A percentile compares a stretch with the other conserved stretches of the same genome.
Evolutionary conservation across 306 rosid genomes (phyloP).

Genomic region (Abrus pulchellus): DNA sequence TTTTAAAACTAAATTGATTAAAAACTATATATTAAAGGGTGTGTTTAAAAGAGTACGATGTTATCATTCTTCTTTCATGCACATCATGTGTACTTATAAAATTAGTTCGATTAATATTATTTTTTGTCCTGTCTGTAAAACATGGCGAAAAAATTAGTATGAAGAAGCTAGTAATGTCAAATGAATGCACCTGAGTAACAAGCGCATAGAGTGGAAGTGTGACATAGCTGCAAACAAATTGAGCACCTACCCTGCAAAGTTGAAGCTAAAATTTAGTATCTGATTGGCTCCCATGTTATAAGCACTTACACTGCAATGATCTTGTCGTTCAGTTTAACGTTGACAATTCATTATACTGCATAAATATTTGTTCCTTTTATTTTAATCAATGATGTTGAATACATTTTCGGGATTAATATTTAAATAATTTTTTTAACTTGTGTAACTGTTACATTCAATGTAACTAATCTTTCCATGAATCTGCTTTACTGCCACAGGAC

Average conservation of each 20-base stretch:
- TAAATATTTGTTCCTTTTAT: background rate
- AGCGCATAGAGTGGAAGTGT: constrained; percentile 97
- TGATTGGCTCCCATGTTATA: background rate
- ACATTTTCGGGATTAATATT: background rate
- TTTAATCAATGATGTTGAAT: background rate
- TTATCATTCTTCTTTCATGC: too few relatives aligned
- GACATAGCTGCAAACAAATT: constrained; percentile 82
- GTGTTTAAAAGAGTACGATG: too few relatives aligned
- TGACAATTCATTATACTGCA: background rate
- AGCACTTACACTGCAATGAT: background rate
- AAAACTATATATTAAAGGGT: too few relatives aligned
- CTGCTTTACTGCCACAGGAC: background rate
- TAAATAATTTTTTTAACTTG: background rate
- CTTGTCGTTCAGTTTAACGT: background rate
- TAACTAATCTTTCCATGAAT: background rate
- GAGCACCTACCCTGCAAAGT: constrained; percentile 75
- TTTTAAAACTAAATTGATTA: too few relatives aligned
- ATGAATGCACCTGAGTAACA: constrained; percentile 77
- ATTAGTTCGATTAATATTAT: too few relatives aligned
- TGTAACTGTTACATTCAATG: background rate
- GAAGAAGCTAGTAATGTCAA: background rate
- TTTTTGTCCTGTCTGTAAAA: too few relatives aligned
- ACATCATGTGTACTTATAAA: too few relatives aligned
- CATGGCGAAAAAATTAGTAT: background rate
- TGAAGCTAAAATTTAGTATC: background rate